These are phyloP conservation scores for Pythium sp. DNA, from an alignment of 352 stramenopile genomes.

Conservation along the genomic window DNA sequence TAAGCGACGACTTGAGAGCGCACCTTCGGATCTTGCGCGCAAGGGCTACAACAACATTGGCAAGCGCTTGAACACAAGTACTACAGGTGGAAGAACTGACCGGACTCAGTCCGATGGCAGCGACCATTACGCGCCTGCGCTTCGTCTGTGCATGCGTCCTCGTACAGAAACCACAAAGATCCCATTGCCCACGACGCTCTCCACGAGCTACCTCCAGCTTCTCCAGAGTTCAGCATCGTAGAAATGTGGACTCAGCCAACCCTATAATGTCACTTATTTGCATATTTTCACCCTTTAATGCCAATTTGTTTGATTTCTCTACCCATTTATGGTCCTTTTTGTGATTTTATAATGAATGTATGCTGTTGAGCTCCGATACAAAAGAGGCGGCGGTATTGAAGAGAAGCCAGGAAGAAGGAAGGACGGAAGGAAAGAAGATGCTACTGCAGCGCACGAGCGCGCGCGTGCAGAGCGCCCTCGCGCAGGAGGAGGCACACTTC, in stretches of 20 bases:
- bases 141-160: conserved; percentile 21
- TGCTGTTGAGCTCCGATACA: neutral
- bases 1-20: conserved; percentile 13
- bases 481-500: conserved; percentile 40
- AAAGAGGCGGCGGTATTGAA: neutral
- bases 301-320: no score
- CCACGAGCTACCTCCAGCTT: conserved; percentile 13
- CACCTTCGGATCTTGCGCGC: neutral
- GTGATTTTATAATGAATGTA: no score
- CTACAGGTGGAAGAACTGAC: neutral
- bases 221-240: neutral
- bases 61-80: neutral
- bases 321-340: no score
- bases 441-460: conserved; percentile 38
- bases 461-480: conserved; percentile 35
- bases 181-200: conserved; percentile 26
- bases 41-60: conserved; percentile 6
- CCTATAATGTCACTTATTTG: neutral
- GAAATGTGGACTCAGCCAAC: neutral
- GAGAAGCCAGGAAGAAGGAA: neutral
- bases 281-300: no score
- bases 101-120: neutral
- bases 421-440: conserved; percentile 8
- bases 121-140: neutral
- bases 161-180: conserved; percentile 31